Conservation (phyloP, 2,329 filamentous ascomycete species). For the Akanthomyces lecanii region DNA sequence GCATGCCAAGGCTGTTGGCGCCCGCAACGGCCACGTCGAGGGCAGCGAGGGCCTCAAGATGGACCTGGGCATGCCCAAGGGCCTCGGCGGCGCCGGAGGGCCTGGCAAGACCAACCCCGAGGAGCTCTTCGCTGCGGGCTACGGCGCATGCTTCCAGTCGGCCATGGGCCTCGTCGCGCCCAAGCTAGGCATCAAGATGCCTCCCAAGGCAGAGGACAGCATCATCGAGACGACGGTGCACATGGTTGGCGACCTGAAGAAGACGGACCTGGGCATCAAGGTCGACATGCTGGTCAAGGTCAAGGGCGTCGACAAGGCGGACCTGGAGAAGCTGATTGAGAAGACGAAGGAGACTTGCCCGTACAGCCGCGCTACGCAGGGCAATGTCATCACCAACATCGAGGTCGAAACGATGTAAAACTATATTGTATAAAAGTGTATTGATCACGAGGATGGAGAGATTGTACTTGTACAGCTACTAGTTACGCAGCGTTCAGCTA, state of each 20-base stretch:
- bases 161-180: constrained; percentile 42
- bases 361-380: constrained; percentile 27
- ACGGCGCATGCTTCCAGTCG: constrained; percentile 44
- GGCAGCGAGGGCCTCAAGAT: constrained; percentile 27
- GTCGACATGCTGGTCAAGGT: constrained; percentile 40
- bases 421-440: neutral
- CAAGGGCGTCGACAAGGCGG: constrained; percentile 25
- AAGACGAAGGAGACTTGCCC: constrained; percentile 28
- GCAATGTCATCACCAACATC: constrained; percentile 26
- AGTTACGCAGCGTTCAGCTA: no score
- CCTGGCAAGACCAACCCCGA: constrained; percentile 42
- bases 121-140: constrained; percentile 44
- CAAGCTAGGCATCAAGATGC: constrained; percentile 38
- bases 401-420: constrained; percentile 20
- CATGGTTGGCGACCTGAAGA: constrained; percentile 41
- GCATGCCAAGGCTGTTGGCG: constrained; percentile 35
- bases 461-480: neutral
- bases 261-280: constrained; percentile 39
- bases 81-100: constrained; percentile 36
- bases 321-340: constrained; percentile 26
- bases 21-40: constrained; percentile 29
- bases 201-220: constrained; percentile 31
- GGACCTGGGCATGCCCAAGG: constrained; percentile 41
- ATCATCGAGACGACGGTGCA: constrained; percentile 40
- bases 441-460: neutral